Evolutionary conservation across 108 stramenopile species (phyloP).

Genomic region (Nitzschia inconspicua): DNA sequence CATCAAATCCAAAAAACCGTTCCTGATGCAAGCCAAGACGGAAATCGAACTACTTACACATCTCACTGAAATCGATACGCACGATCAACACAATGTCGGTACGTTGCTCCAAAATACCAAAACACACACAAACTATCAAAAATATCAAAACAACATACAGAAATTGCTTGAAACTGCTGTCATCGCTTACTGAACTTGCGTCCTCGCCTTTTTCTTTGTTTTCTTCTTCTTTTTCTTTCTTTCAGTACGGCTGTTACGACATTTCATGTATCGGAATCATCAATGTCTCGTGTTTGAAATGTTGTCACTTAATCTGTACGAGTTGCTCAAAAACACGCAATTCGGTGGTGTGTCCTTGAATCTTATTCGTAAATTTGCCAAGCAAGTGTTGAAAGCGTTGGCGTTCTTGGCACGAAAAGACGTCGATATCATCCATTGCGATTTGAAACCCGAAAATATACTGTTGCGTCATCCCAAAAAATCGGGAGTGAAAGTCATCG

Average conservation of each 20-base stretch:
- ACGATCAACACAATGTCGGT: conserved; percentile 88
- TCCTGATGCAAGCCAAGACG: conserved; percentile 94
- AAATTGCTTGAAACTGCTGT: too few relatives aligned
- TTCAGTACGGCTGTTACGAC: conserved; percentile 83
- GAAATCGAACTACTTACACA: conserved; percentile 90
- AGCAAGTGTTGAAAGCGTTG: conserved; percentile 93
- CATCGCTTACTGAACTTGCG: too few relatives aligned
- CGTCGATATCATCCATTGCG: conserved; percentile 97
- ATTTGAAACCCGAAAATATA: conserved; percentile 99
- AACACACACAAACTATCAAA: too few relatives aligned
- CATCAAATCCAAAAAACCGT: conserved; percentile 96
- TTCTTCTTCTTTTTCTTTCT: background rate
- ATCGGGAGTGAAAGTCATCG: conserved; percentile 96
- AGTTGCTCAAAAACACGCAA: conserved; percentile 94
- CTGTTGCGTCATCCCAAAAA: conserved; percentile 91
- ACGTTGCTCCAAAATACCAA: too few relatives aligned
- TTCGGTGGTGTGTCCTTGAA: conserved; percentile 95
- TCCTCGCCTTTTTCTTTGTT: conserved; percentile 1
- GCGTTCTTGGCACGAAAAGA: conserved; percentile 84
- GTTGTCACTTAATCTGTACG: conserved; percentile 96
- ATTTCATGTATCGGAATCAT: conserved; percentile 92
- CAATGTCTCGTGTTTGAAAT: conserved; percentile 98
- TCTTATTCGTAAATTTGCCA: conserved; percentile 95
- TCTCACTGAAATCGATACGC: conserved; percentile 67
- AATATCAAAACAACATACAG: background rate